Base-by-base conservation (phyloP, 495 filamentous ascomycete genomes). In the Penicillium robsamsonii region DNA sequence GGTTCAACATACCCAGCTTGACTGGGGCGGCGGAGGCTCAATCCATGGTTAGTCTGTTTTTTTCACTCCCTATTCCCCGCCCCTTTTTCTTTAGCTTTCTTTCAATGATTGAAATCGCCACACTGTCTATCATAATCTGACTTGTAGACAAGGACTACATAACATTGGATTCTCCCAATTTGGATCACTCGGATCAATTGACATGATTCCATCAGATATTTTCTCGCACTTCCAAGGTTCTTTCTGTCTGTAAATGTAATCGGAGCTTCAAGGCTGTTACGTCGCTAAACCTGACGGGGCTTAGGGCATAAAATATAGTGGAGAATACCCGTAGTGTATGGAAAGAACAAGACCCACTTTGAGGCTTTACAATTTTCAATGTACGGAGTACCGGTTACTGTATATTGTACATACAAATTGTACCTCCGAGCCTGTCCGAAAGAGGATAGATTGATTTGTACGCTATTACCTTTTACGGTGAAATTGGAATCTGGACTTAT, bases 321-420 rank as follows among this genome's bases (percentile, higher is more conserved):
- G 65, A 27, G 65, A 63, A 52, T 66, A 67, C 56, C 65, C 62
- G 65, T 59, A 56, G 55, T 29, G 60, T 63, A 65, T 60, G 46
- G 50, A 60, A 56, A 52, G 20, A 50, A 59, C 17, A 55, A 24
- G 35, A 22, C 51, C 63, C 56, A 65, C 57, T 30, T 57, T 46
- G 50, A 52, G 60, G 57, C 57, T 61, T 60, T 57, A 45, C 47
- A 29, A 52, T 20, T 42, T 50, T 31, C 25, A 43, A 40, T 30
- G 48, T 57, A 57, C 53, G 22, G 22, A 27, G 25, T 27, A 27
- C 6, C 12, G 54, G 51, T 57, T 53, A 57, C 46, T 55, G 41
- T 40, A 45, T 27, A 30, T n/a, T 25, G 42, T 27, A 37, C 33
- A 17, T 38, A 38, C 35, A 38, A 17, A 8, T n/a, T 22, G 13